Base-by-base conservation (phyloP, 1,284 basidiomycete species). In the Naganishia liquefaciens region DNA sequence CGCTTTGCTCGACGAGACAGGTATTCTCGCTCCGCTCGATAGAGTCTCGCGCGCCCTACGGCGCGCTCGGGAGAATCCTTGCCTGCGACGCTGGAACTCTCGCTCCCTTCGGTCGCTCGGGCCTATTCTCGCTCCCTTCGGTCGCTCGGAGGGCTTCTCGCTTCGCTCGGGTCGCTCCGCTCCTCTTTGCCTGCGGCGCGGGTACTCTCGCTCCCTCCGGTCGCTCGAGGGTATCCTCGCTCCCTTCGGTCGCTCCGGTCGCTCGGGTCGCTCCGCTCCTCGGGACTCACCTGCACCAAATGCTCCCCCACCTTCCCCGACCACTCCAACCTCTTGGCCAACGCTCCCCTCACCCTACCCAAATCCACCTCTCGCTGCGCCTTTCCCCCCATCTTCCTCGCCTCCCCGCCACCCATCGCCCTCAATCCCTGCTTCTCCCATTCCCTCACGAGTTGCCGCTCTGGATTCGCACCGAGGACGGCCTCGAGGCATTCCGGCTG, bases 381-480 rank as follows among this genome's bases (percentile, higher is more conserved):
- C 43, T 44, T 53, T 55, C 49, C 43, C 25, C 39, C 37, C 1
- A 21, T n/a, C 5, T 13, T 17, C 15, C 11, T 27, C 17, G 23
- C 13, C 19, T 44, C 27, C 43, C 28, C 54, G n/a, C 9, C 46
- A 15, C 33, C 30, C 58, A 66, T 66, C 17, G 37, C 21, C 11
- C 43, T 19, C 23, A 66, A n/a, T 3, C 64, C 64, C 30, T 50
- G 25, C 7, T 25, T 19, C 39, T 54, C 64, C 64, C 64, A 66
- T 37, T 47, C 44, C 39, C n/a, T 42, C 9, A 66, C 64, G 19
- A 66, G 11, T 3, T 21, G 33, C 47, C 51, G 47, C 27, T 55
- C 64, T 21, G 58, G 39, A 1, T 44, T 46, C 7, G 25, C 10
- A 23, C 44, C 42, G n/a, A 37, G 5, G 40, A 49, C n/a, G 30